Evolutionary conservation across 257 asterid genomes (phyloP), one percentile per base, ranked within the genome.

Genomic region (Parsonsia alboflavescens): DNA sequence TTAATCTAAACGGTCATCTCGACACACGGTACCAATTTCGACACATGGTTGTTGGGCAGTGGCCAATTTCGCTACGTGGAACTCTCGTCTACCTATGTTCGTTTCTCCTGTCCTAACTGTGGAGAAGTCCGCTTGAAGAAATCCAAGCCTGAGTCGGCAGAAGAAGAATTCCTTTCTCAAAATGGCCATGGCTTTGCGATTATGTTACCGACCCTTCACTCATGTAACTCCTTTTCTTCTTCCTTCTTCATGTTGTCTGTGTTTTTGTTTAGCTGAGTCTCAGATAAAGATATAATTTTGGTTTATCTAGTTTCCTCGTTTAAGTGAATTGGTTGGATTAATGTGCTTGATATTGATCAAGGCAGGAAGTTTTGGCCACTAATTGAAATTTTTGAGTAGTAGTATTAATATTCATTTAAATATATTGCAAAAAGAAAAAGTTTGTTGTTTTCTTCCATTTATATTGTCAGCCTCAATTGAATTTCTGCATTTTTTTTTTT

Each of bases 141-240:
- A 28, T 4, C 9, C 41, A 15, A 16, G 12, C 48, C 10, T 57
- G 17, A 8, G 10, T 21, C 24, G 17, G 41, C 26, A n/a, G 72
- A 10, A 15, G 7, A 59, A 13, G 3, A 53, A 41, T 57, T 21
- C 17, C 13, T 41, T 24, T 21, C 75, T 11, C 70, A 8, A 33
- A 39, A 56, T 42, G 59, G 79, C 74, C 15, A 42, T 68, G 68
- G 77, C 80, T 74, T 70, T 84, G 65, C 85, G 77, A 68, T 45
- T 77, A 19, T 48, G 74, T 70, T 84, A 74, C 73, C 74, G 75
- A n/a, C 81, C 83, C 76, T 76, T 78, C 70, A 54, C 82, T 59
- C 79, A 79, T 53, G 93, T 89, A 81, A 82, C 88, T 69, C 12
- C 62, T 28, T 3, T 7, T 12, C 21, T 30, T 65, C 71, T 54